Evolutionary conservation across 768 basidiomycete species (phyloP).

Genomic region (Leucocoprinus leucothites): DNA sequence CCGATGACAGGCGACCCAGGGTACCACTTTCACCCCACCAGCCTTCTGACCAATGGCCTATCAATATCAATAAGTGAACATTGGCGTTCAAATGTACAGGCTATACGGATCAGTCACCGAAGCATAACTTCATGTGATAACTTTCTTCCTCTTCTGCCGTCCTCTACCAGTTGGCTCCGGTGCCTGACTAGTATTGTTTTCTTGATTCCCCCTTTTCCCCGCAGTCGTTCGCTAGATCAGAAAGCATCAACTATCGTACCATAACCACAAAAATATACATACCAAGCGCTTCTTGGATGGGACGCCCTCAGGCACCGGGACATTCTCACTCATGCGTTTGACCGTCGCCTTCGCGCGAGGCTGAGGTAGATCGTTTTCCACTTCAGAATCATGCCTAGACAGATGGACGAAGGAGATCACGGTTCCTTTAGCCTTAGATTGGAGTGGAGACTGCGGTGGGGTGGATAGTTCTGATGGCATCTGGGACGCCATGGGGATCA

Average conservation of each 20-base stretch:
- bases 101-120: too few relatives aligned
- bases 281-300: slow-evolving; percentile 6
- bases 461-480: slow-evolving; percentile 11
- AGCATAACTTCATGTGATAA: neutral
- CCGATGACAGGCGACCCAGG: too few relatives aligned
- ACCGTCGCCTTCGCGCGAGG: neutral
- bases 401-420: slow-evolving; percentile 1
- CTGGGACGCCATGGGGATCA: neutral
- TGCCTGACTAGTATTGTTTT: neutral
- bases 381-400: neutral
- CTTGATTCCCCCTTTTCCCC: slow-evolving; percentile 1
- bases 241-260: neutral
- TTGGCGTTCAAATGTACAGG: too few relatives aligned
- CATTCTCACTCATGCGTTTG: neutral
- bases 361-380: neutral
- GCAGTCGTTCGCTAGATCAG: neutral
- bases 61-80: too few relatives aligned
- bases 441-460: slow-evolving; percentile 7
- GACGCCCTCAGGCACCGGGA: neutral
- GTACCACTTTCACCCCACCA: too few relatives aligned
- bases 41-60: too few relatives aligned
- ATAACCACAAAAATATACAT: neutral
- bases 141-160: slow-evolving; percentile 4
- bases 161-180: neutral
- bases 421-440: neutral